Evolutionary conservation across 176 grass and related monocot species (phyloP), one percentile per base, ranked within the genome.

Genomic region (barley (Hordeum vulgare)): DNA sequence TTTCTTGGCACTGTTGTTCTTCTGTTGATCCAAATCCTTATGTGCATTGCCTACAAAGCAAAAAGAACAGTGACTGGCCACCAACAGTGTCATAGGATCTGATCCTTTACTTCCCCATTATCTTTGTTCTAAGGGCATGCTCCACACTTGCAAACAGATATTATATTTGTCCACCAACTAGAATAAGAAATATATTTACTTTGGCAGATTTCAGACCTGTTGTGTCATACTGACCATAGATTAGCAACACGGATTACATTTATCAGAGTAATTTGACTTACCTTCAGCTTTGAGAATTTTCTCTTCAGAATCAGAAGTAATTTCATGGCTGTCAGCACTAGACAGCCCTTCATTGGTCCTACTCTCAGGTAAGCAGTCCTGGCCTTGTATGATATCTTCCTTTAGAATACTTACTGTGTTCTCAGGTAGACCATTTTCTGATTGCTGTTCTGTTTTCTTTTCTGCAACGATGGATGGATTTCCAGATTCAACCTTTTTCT

Each of bases 1-100:
- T 86, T 90, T 93, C 71, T 85, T 91, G n/a, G 44, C 53, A 24
- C 31, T 15, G 3, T 18, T 91, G 65, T 59, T 82, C 79, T 77
- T 91, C 65, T 86, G 85, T 39, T 73, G 81, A 17, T 93, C 89
- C 40, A 75, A 66, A 84, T 93, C 90, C 77, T 90, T 91, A 23
- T 64, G 77, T 29, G 62, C 75, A 36, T 93, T 85, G 7, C 72
- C 92, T 98, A 79, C 39, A 69, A 80, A 21, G 20, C 33, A 87
- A 53, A 39, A 89, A 80, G 29, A 86, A 82, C 21, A 67, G 78
- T 66, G 56, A 54, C 34, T 27, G 76, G 34, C 34, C 4, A n/a
- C 66, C 73, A 85, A 61, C n/a, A 45, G 2, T 60, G 81, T 14
- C 63, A 31, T 77, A 42, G 23, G 24, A n/a, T n/a, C n/a, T n/a